These are phyloP conservation scores for Globisporangium barbulae DNA, from an alignment of 352 stramenopile species.

Conservation along the genomic window DNA sequence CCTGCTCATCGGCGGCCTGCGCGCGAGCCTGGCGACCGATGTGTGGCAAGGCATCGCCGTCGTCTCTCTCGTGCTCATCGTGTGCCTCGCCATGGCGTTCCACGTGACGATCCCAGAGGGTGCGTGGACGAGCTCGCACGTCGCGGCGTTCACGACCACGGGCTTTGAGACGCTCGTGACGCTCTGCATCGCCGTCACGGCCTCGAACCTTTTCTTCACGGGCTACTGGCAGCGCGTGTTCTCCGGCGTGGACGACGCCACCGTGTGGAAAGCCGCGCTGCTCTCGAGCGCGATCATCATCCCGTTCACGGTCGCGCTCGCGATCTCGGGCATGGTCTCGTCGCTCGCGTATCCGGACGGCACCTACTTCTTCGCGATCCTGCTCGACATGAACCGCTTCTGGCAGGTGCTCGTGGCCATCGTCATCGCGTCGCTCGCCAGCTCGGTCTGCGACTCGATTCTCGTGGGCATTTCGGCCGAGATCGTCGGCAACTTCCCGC, in stretches of 20 bases:
- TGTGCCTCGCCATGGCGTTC: constrained; percentile 63
- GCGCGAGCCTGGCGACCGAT: constrained; percentile 69
- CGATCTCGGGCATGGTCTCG: constrained; percentile 68
- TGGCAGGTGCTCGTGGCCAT: constrained; percentile 72
- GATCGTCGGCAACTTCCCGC: constrained; percentile 68
- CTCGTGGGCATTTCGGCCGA: constrained; percentile 74
- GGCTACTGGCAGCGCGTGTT: constrained; percentile 81
- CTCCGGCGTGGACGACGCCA: constrained; percentile 49
- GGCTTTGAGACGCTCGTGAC: constrained; percentile 77
- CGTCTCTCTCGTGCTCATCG: constrained; percentile 46
- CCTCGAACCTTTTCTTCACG: constrained; percentile 76
- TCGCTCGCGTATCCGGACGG: constrained; percentile 58
- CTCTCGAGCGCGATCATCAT: constrained; percentile 52
- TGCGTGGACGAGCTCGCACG: constrained; percentile 48
- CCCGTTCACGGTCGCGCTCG: constrained; percentile 67
- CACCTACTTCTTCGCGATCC: constrained; percentile 64
- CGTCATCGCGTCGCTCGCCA: constrained; percentile 66
- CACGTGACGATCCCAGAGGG: constrained; percentile 43
- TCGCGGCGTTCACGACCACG: constrained; percentile 54
- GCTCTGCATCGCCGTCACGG: constrained; percentile 57
- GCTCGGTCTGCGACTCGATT: constrained; percentile 62
- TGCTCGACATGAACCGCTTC: constrained; percentile 62
- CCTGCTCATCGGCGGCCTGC: constrained; percentile 65
- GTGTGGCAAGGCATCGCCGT: constrained; percentile 72
- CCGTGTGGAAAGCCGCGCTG: constrained; percentile 40